A percentile compares a stretch with the other conserved stretches of the same genome.
Conservation (phyloP, 169 alveolate species). For the Eimeria brunetti region DNA sequence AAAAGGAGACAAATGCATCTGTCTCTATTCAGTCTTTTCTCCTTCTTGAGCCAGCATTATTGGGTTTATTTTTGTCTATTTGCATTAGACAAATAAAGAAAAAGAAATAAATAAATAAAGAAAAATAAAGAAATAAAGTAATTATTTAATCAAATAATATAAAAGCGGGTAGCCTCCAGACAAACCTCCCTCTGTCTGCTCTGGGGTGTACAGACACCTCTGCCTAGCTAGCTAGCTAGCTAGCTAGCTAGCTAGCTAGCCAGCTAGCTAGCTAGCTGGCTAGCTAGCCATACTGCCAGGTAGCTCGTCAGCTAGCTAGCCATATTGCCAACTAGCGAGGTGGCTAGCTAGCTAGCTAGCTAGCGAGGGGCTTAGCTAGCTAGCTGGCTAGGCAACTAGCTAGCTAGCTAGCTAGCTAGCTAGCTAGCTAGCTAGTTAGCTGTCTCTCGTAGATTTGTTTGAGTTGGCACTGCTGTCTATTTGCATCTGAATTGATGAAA, state of each 20-base stretch:
- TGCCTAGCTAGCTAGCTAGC: not conserved
- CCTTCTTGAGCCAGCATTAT: no score
- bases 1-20: no score
- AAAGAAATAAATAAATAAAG: no score
- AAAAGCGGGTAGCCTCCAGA: no score
- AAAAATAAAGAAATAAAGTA: no score
- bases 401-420: not conserved
- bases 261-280: no score
- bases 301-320: not conserved
- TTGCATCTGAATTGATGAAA: not conserved
- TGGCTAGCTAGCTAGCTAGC: not conserved
- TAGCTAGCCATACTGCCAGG: not conserved
- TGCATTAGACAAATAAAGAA: no score
- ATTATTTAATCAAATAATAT: no score
- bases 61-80: no score
- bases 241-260: not conserved
- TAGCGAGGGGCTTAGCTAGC: not conserved
- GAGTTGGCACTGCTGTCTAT: not conserved
- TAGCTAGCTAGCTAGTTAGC: no score
- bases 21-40: no score
- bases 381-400: not conserved
- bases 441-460: no score
- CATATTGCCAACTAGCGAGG: not conserved
- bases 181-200: not conserved
- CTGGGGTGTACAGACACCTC: not conserved